A percentile compares a stretch with the other conserved stretches of the same genome.
Evolutionary conservation across 768 basidiomycete genomes (phyloP).

Genomic region (Serpula lacrymans): DNA sequence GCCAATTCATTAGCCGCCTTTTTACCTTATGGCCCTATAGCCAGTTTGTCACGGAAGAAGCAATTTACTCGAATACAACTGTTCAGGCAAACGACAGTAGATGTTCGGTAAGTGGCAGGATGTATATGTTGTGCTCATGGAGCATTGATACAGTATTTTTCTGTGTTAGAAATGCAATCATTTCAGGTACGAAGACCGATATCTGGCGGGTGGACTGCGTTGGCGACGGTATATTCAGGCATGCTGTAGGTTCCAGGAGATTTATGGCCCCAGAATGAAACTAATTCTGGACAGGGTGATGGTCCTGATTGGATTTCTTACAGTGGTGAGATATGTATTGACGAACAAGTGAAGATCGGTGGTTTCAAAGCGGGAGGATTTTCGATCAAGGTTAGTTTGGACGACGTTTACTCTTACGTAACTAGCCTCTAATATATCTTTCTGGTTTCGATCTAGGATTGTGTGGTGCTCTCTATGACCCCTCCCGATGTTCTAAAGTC

Average conservation of each 20-base stretch:
- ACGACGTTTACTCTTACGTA: neutral
- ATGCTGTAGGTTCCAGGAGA: constrained; percentile 39
- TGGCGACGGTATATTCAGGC: constrained; percentile 60
- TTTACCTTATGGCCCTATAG: constrained; percentile 53
- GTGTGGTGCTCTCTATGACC: constrained; percentile 54
- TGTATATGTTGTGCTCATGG: too few relatives aligned
- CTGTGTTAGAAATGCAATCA: constrained; percentile 39
- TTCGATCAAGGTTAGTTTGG: constrained; percentile 52
- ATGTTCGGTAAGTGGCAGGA: constrained; percentile 52
- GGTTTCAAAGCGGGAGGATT: constrained; percentile 68
- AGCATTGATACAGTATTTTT: neutral
- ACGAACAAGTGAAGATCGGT: constrained; percentile 44
- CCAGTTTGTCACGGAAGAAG: constrained; percentile 23
- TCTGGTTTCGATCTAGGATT: constrained; percentile 47
- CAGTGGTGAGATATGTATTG: constrained; percentile 58
- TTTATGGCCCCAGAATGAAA: neutral
- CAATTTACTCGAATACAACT: constrained; percentile 53
- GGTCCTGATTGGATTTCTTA: constrained; percentile 62
- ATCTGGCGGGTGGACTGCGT: constrained; percentile 68
- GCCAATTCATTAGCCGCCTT: constrained; percentile 56
- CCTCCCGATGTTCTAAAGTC: constrained; percentile 55
- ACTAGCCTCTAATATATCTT: constrained; percentile 3
- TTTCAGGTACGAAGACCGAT: constrained; percentile 57
- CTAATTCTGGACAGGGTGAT: constrained; percentile 43
- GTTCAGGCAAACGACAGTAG: constrained; percentile 65